These are phyloP conservation scores for Huntiella bhutanensis DNA, from an alignment of 2,329 filamentous ascomycete species.

Conservation along the genomic window DNA sequence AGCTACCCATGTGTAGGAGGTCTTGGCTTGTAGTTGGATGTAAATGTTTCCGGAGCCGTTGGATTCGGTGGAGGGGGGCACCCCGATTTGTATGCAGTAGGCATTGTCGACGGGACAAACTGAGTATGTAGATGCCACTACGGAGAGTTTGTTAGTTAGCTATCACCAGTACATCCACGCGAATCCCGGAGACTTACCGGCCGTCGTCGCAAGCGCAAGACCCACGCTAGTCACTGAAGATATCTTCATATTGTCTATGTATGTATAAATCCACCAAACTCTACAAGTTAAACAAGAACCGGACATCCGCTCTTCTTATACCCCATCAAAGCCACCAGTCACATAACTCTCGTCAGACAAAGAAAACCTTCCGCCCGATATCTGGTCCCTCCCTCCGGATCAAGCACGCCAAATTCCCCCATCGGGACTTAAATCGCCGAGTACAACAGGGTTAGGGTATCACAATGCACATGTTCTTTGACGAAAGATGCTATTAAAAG, in stretches of 20 bases:
- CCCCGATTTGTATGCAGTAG: constrained; percentile 37
- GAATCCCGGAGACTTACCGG: neutral
- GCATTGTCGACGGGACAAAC: constrained; percentile 24
- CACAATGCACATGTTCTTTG: no score
- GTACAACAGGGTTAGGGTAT: no score
- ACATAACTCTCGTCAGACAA: no score
- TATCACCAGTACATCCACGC: no score
- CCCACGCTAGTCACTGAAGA: neutral
- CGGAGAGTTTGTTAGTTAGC: neutral
- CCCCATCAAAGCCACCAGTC: no score
- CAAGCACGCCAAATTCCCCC: no score
- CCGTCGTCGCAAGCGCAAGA: constrained; percentile 1
- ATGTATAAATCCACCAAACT: neutral
- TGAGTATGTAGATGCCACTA: neutral
- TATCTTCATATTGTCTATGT: constrained; percentile 1
- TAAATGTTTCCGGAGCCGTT: constrained; percentile 36
- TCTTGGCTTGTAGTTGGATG: constrained; percentile 39
- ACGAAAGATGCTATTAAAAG: no score
- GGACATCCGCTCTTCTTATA: no score
- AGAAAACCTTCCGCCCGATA: no score
- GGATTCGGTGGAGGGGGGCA: constrained; percentile 30
- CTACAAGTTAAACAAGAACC: no score
- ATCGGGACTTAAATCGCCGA: no score
- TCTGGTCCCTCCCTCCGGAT: no score
- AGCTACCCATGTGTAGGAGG: constrained; percentile 35